Base-by-base conservation (phyloP, 306 rosid species). In the Aeschynomene evenia region DNA sequence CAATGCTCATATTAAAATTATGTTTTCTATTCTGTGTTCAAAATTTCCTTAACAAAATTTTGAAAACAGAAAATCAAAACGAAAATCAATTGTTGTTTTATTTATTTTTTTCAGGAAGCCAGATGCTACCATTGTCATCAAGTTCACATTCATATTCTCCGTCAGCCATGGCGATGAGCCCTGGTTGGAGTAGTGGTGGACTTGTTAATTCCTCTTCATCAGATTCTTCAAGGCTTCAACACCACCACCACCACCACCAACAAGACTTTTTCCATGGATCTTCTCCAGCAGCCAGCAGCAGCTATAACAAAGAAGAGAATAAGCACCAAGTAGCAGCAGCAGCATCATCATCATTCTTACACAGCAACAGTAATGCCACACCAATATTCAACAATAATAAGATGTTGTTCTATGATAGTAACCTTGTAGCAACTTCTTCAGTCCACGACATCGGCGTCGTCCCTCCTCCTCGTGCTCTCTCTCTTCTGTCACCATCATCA, bases 401-500 rank as follows among this genome's bases (percentile, higher is more conserved):
- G 80, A 65, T 72, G 73, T 80, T 77, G 76, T 77, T 77, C 26
- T 73, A 74, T 62, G 92, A 85, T 77, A 67, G 74, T n/a, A n/a
- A n/a, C 70, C 50, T 28, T 1, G 31, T 82, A 66, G 58, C 88
- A 62, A 63, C 65, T 64, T n/a, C n/a, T n/a, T 71, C 74, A 61
- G 77, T 71, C 45, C 85, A 53, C 0, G 89, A 79, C 40, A n/a
- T n/a, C n/a, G n/a, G n/a, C n/a, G n/a, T n/a, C n/a, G n/a, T n/a
- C n/a, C n/a, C n/a, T n/a, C 71, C 97, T 52, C 83, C 87, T 57
- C 82, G 96, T 94, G 99, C 97, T 94, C 99, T 91, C 99, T 94
- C 97, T 94, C 99, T 94, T 91, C 99, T 94, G 99, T 94, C 99
- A 94, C 87, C 97, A 29, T 86, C 31, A 28, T 28, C 89, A 60